Evolutionary conservation across 139 green algal genomes (phyloP).

Genomic region (Nannochloris sp.): DNA sequence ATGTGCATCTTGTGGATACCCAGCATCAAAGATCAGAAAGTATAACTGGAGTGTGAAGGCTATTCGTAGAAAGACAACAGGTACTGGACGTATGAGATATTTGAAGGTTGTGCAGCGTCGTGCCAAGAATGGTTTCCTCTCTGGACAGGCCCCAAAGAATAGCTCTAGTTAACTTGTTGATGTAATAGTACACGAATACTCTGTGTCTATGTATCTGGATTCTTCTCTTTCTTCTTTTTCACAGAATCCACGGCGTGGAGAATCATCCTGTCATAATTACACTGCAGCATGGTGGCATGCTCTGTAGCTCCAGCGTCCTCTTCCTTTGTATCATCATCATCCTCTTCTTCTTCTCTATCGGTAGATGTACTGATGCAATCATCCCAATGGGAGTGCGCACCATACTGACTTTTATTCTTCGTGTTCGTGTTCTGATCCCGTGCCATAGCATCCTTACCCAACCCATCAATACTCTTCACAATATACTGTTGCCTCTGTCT

Average conservation of each 20-base stretch:
- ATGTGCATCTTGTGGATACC: constrained; percentile 90
- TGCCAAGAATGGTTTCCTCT: constrained; percentile 93
- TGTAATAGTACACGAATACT: too few relatives aligned
- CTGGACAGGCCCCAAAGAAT: constrained; percentile 35
- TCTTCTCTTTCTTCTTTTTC: too few relatives aligned
- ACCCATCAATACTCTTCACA: too few relatives aligned
- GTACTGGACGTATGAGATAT: constrained; percentile 91
- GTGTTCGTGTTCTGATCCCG: too few relatives aligned
- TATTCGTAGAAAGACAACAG: constrained; percentile 96
- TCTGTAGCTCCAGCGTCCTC: neutral
- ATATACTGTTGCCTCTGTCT: too few relatives aligned
- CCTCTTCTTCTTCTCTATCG: neutral
- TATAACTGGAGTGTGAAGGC: constrained; percentile 98
- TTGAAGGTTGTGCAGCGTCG: constrained; percentile 81
- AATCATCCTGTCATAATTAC: neutral
- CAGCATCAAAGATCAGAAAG: constrained; percentile 79
- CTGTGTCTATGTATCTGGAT: too few relatives aligned
- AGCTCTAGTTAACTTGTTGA: too few relatives aligned
- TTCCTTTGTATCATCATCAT: neutral
- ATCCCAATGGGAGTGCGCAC: neutral
- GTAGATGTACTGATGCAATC: neutral
- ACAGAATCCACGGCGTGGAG: neutral
- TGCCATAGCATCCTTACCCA: too few relatives aligned
- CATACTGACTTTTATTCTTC: neutral
- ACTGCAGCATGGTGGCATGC: neutral